Base-by-base conservation (phyloP, 176 grass and related monocot species). In the Rhynchospora pubera region DNA sequence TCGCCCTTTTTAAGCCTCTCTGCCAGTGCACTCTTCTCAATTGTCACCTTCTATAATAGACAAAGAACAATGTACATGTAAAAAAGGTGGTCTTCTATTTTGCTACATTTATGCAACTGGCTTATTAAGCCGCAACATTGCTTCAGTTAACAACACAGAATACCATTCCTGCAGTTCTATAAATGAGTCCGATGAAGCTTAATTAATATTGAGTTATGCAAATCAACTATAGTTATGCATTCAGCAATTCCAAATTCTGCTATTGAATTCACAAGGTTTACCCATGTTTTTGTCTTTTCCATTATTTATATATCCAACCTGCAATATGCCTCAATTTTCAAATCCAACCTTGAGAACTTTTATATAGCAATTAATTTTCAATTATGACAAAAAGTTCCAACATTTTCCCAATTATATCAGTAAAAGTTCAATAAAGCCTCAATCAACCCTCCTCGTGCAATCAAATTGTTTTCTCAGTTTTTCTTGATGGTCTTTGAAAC, bases 1-100 rank as follows among this genome's bases (percentile, higher is more conserved):
- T 99, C 96, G 79, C 89, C 85, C 85, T 63, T 91, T 90, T 91
- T 95, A 63, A 99, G 65, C 11, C 85, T 87, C 82, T 95, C 96
- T 78, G 87, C 86, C 83, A 99, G 67, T 34, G 84, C 82, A 87
- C 85, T 95, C 81, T 99, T 99, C 82, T 99, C 96, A 79, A 88
- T 93, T n/a, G 76, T 88, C 83, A 93, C 66, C 90, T 87, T 95
- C 96, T 99, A 87, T 65, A 90, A 57, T 56, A 75, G 57, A 56
- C 62, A 85, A 70, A 63, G 46, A 44, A 79, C 28, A 75, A 7
- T 47, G 1, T 75, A 75, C 16, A 75, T 53, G 71, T 14, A 75
- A 53, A 53, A 75, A 3, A 75, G 23, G 28, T 7, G 46, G 52
- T 6, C 12, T 22, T 75, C 71, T 3, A 26, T 12, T 75, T 75